Conservation (phyloP, 805 yeast species). For the Zygosaccharomyces bailii region DNA sequence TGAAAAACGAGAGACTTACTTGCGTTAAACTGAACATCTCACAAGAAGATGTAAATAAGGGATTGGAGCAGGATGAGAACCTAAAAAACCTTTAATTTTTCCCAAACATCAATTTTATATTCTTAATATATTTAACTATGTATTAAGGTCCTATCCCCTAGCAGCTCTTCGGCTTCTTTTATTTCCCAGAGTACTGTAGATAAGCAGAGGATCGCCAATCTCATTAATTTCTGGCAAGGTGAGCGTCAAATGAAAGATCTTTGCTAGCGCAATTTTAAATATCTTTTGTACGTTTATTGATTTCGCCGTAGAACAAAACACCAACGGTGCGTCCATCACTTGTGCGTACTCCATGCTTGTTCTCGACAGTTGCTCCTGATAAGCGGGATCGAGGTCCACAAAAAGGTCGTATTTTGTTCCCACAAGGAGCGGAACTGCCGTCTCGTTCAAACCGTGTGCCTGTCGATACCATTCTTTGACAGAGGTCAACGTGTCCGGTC, state of each 20-base stretch:
- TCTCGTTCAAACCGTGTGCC: constrained; percentile 81
- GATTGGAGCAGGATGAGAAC: constrained; percentile 54
- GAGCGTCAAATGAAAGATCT: constrained; percentile 81
- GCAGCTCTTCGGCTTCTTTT: constrained; percentile 5
- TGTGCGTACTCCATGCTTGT: constrained; percentile 81
- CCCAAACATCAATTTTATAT: not conserved
- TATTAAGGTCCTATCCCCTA: not conserved
- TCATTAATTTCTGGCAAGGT: constrained; percentile 79
- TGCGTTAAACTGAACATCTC: constrained; percentile 64
- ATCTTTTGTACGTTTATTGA: constrained; percentile 92
- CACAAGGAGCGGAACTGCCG: constrained; percentile 85
- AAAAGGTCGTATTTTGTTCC: constrained; percentile 94
- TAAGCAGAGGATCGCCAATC: constrained; percentile 87
- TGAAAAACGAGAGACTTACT: constrained; percentile 64
- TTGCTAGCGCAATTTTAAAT: constrained; percentile 83
- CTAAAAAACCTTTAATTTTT: constrained; percentile 34
- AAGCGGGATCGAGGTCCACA: constrained; percentile 70
- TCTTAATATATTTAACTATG: not conserved
- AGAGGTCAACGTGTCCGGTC: constrained; percentile 81
- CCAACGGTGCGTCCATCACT: constrained; percentile 81
- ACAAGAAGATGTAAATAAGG: constrained; percentile 62
- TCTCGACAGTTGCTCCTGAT: constrained; percentile 78
- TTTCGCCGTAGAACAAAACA: constrained; percentile 88
- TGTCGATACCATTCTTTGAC: constrained; percentile 93
- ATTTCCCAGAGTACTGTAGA: constrained; percentile 47